Evolutionary conservation across 768 basidiomycete species (phyloP), one percentile per base, ranked within the genome.

Genomic region (Auriscalpium orientale): DNA sequence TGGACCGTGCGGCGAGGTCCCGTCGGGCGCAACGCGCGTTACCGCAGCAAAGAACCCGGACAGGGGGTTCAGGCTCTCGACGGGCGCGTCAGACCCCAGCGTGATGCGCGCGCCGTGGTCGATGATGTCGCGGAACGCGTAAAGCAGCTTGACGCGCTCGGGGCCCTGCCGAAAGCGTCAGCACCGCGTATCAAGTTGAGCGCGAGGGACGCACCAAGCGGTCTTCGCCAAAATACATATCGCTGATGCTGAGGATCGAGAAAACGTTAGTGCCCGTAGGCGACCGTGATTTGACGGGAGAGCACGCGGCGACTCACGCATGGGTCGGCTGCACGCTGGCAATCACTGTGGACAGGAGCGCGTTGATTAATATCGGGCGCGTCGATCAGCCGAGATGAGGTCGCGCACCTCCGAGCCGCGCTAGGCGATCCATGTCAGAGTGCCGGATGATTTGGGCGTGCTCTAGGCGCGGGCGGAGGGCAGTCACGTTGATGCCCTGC

Each of bases 291-390:
- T 45, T 20, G 33, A 44, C 57, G 49, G 16, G 37, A 43, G 18
- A 49, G 37, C 47, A 16, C 12, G 28, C 43, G 16, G 22, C 49
- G 34, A 79, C 87, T 65, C 65, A 91, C 81, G 80, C 90, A 73
- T 95, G 92, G 4, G 89, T 92, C 13, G 93, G 92, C 67, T 95
- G 93, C 11, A 94, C 77, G 64, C 89, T 93, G 16, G 87, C 91
- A 63, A 95, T 94, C 38, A 95, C 90, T 93, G 62, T 6, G 53
- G n/a, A n/a, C n/a, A n/a, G n/a, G 12, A 33, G 28, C 11, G 35
- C 9, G 36, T 49, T 8, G 49, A 49, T 38, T 48, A 46, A 51
- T 12, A 4, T 28, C n/a, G 37, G 18, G 16, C 44, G 1, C 38
- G 47, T 22, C 11, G 51, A 37, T 28, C 10, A n/a, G 13, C 18